Evolutionary conservation across 2,329 filamentous ascomycete genomes (phyloP).

Genomic region (Simplicillium aogashimaense): DNA sequence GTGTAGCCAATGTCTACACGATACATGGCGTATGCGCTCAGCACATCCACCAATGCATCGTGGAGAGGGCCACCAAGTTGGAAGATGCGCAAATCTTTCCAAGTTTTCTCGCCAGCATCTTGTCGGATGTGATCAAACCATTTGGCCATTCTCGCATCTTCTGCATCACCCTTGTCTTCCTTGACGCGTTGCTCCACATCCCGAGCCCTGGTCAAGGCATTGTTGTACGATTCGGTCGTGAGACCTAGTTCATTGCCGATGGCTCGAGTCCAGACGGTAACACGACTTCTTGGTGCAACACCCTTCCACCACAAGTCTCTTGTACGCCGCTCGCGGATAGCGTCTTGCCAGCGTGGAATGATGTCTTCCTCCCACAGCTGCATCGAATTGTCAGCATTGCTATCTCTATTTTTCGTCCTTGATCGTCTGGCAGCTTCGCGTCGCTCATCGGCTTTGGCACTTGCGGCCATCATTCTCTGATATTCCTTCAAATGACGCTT

Average conservation of each 20-base stretch:
- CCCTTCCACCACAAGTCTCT: slow-evolving; percentile 78
- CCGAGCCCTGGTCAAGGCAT: slow-evolving; percentile 58
- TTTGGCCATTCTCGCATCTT: slow-evolving; percentile 44
- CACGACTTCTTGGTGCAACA: slow-evolving; percentile 60
- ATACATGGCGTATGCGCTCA: slow-evolving; percentile 75
- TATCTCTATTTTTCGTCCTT: slow-evolving; percentile 44
- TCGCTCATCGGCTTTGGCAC: slow-evolving; percentile 48
- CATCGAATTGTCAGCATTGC: slow-evolving; percentile 42
- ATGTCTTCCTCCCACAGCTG: slow-evolving; percentile 68
- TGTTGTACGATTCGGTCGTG: slow-evolving; percentile 56
- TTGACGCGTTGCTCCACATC: slow-evolving; percentile 49
- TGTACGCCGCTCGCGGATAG: slow-evolving; percentile 58
- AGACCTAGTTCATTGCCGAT: slow-evolving; percentile 66
- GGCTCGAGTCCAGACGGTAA: slow-evolving; percentile 58
- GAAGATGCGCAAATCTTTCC: slow-evolving; percentile 65
- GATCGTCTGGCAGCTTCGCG: slow-evolving; percentile 42
- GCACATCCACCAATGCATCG: slow-evolving; percentile 57
- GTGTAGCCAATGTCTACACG: slow-evolving; percentile 73
- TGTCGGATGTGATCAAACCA: slow-evolving; percentile 56
- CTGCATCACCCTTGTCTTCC: slow-evolving; percentile 37
- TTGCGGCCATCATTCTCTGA: slow-evolving; percentile 68
- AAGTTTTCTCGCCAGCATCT: slow-evolving; percentile 56
- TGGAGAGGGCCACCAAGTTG: slow-evolving; percentile 56
- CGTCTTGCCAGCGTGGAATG: slow-evolving; percentile 63
- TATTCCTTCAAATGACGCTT: slow-evolving; percentile 79